These are phyloP conservation scores for Penicillium paneum DNA, from an alignment of 2,329 filamentous ascomycete genomes.

Conservation along the genomic window DNA sequence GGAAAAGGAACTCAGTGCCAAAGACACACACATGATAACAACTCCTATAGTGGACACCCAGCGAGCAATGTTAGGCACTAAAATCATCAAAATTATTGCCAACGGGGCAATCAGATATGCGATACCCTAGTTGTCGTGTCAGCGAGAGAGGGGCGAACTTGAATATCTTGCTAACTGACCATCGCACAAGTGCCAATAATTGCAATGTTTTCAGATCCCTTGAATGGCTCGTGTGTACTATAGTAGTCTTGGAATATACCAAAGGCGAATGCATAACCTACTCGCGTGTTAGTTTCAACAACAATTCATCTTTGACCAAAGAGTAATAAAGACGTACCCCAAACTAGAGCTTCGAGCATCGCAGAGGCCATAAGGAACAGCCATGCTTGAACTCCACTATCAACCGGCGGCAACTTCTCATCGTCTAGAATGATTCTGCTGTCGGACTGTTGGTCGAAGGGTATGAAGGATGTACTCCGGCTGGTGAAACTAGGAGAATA, in stretches of 20 bases:
- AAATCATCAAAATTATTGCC: constrained; percentile 28
- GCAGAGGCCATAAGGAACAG: constrained; percentile 21
- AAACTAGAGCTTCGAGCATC: constrained; percentile 23
- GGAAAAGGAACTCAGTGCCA: constrained; percentile 41
- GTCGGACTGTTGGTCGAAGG: constrained; percentile 7
- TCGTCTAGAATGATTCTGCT: background rate
- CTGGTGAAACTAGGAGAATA: constrained; percentile 10
- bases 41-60: constrained; percentile 34
- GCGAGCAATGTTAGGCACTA: constrained; percentile 31
- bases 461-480: background rate
- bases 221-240: constrained; percentile 57
- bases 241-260: constrained; percentile 72
- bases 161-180: constrained; percentile 33
- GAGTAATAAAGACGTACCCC: constrained; percentile 13
- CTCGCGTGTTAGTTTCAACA: background rate
- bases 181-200: constrained; percentile 63
- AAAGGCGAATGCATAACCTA: constrained; percentile 66
- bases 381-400: constrained; percentile 23
- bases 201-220: constrained; percentile 49
- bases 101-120: constrained; percentile 27
- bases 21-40: constrained; percentile 32
- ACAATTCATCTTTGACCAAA: background rate
- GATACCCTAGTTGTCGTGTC: constrained; percentile 21
- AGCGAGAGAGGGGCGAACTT: background rate
- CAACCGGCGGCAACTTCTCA: constrained; percentile 11